Evolutionary conservation across 148 eudicot species (phyloP).

Genomic region (Rhododendron molle): DNA sequence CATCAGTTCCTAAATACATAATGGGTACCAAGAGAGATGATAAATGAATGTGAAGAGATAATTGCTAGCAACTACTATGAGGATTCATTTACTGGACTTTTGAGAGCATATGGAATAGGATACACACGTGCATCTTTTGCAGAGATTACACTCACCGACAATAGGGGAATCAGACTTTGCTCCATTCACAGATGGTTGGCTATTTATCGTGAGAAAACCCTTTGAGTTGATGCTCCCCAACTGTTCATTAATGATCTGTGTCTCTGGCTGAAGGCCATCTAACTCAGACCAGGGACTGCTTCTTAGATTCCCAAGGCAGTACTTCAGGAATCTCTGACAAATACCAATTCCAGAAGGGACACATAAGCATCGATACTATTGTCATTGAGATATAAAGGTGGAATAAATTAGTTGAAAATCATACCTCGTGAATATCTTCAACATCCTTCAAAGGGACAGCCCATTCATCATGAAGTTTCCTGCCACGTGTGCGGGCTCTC

Average conservation of each 20-base stretch:
- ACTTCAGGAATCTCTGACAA: slow-evolving; percentile 66
- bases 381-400: background rate
- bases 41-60: background rate
- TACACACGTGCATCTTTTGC: background rate
- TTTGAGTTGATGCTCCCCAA: slow-evolving; percentile 57
- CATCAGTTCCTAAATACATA: background rate
- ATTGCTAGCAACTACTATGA: background rate
- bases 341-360: slow-evolving; percentile 15
- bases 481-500: slow-evolving; percentile 82
- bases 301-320: slow-evolving; percentile 77
- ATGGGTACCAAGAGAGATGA: background rate
- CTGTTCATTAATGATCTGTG: slow-evolving; percentile 73
- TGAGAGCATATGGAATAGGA: background rate
- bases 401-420: slow-evolving; percentile 4
- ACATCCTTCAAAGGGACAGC: slow-evolving; percentile 63
- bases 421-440: slow-evolving; percentile 77
- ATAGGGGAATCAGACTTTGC: slow-evolving; percentile 74
- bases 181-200: slow-evolving; percentile 96
- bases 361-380: slow-evolving; percentile 3
- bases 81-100: background rate
- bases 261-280: slow-evolving; percentile 97
- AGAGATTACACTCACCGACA: slow-evolving; percentile 55
- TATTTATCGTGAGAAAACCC: slow-evolving; percentile 92
- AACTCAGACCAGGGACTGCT: slow-evolving; percentile 95
- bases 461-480: slow-evolving; percentile 92